These are phyloP conservation scores for Sordaria brevicollis DNA, from an alignment of 495 filamentous ascomycete genomes.

Conservation along the genomic window DNA sequence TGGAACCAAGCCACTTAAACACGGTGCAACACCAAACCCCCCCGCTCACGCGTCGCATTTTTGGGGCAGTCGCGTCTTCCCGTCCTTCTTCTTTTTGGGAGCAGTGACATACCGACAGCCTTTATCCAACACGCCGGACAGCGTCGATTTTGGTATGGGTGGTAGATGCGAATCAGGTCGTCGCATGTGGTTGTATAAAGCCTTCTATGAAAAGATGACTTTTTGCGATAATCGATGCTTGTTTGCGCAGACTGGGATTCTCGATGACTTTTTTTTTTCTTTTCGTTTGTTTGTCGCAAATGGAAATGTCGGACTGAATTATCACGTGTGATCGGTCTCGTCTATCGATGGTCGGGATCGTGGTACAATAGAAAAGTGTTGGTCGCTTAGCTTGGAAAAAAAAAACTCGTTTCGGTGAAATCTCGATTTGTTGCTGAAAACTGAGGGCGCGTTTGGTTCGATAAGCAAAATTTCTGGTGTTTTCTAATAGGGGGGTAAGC, in stretches of 20 bases:
- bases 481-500: no score
- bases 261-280: background rate
- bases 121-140: constrained; percentile 10
- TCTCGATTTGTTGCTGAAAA: background rate
- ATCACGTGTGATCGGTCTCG: constrained; percentile 17
- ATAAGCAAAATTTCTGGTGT: no score
- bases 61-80: background rate
- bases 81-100: no score
- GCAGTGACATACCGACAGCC: constrained; percentile 19
- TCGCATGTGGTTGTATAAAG: constrained; percentile 1
- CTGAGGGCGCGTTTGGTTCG: no score
- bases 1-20: background rate
- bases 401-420: background rate
- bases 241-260: background rate
- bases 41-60: background rate
- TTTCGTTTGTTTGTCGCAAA: background rate
- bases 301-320: background rate
- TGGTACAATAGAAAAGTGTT: constrained; percentile 25
- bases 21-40: background rate
- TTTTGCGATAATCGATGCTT: background rate
- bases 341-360: constrained; percentile 19
- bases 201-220: background rate
- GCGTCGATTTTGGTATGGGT: background rate
- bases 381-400: background rate
- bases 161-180: background rate